Evolutionary conservation across 2,329 filamentous ascomycete species (phyloP), one percentile per base, ranked within the genome.

Genomic region (Fusarium temperatum): DNA sequence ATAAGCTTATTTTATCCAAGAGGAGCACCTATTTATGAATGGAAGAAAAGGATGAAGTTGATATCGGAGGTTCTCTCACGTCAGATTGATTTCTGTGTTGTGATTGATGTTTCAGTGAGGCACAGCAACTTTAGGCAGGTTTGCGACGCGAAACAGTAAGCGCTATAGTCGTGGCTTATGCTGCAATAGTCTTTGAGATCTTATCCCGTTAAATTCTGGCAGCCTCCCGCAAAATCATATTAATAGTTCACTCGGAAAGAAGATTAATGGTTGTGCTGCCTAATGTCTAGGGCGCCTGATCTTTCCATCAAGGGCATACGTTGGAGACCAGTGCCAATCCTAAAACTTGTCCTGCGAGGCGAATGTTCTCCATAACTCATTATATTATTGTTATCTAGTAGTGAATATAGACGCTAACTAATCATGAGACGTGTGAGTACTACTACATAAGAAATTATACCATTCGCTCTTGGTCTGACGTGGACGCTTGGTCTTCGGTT

Each of bases 291-390:
- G 22, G 8, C 11, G 3, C 10, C 20, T 13, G 5, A n/a, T 50
- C 5, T 3, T n/a, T 9, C 11, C 8, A n/a, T 18, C 13, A 3
- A n/a, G 20, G 14, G 4, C 3, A n/a, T n/a, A 11, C 26, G 3
- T 17, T 22, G 13, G 26, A 7, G 13, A 11, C 20, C 4, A 4
- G 10, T 32, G 42, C 17, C 0, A 0, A 18, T 44, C 3, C 17
- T 5, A 26, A 18, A 6, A 18, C 8, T 18, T 24, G 28, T 32
- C 11, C 4, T 18, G 4, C 3, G 0, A 5, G 4, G 7, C 18
- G 3, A 38, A 17, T 6, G 6, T 7, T 11, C n/a, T 13, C 28
- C 20, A 30, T 42, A 12, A 41, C 20, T 56, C 28, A 32, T 56
- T 44, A 30, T 22, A 42, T 42, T 20, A 32, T 56, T 44, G 22